phyloP scores from a whole-genome alignment of 2,329 filamentous ascomycete genomes.

The Xylaria polymorpha region DNA sequence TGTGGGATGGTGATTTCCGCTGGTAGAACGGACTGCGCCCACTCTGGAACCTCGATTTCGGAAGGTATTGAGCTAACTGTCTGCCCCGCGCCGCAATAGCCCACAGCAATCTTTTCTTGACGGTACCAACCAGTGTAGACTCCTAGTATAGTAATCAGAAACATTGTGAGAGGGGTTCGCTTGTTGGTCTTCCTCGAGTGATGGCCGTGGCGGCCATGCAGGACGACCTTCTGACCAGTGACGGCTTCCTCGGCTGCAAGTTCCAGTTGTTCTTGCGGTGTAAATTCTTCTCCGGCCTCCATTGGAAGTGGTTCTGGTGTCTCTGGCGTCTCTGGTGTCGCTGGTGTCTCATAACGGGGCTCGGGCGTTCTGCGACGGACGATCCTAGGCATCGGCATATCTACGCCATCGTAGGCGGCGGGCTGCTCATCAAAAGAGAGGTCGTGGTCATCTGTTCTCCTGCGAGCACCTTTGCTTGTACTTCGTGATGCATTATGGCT shows the following conservation, averaged over 20 bases:
- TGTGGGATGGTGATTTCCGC: conserved; percentile 76
- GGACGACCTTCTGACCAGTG: conserved; percentile 61
- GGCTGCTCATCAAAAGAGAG: conserved; percentile 65
- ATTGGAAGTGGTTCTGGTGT: conserved; percentile 55
- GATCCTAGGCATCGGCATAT: conserved; percentile 62
- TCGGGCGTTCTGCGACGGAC: conserved; percentile 51
- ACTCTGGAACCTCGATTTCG: conserved; percentile 57
- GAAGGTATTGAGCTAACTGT: conserved; percentile 64
- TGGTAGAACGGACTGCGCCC: conserved; percentile 54
- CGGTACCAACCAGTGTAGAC: conserved; percentile 86
- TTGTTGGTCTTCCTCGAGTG: conserved; percentile 58
- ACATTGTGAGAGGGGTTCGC: conserved; percentile 75
- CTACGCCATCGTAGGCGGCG: conserved; percentile 68
- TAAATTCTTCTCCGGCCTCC: conserved; percentile 90
- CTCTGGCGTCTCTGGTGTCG: conserved; percentile 23
- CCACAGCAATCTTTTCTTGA: conserved; percentile 95
- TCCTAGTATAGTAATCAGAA: conserved; percentile 75
- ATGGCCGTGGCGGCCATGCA: conserved; percentile 53
- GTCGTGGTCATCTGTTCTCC: conserved; percentile 57
- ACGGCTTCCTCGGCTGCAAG: conserved; percentile 75
- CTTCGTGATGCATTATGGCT: conserved; percentile 54
- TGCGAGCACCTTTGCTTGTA: conserved; percentile 58
- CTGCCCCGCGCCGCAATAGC: conserved; percentile 89
- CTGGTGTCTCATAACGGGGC: conserved; percentile 45
- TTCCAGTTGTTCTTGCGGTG: conserved; percentile 87